Base-by-base conservation (phyloP, 148 eudicot genomes). In the Rhododendron simsii region DNA sequence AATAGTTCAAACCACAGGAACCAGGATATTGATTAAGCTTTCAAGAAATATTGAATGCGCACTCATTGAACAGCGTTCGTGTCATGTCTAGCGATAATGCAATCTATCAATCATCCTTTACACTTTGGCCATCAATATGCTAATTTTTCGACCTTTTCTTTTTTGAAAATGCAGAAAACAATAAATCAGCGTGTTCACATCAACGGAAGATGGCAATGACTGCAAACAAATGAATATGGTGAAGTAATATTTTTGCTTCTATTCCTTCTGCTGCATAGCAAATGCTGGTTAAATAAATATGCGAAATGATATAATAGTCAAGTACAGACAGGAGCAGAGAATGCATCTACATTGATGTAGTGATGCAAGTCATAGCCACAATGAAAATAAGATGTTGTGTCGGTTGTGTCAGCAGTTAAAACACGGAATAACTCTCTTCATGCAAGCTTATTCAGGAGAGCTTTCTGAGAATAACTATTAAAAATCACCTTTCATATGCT, bases 401-500 rank as follows among this genome's bases (percentile, higher is more conserved):
- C 2, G 21, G 76, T 76, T n/a, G 74, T 63, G 74, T 6, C 48
- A 45, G 75, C 59, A 75, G 44, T 74, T 73, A 11, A 80, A 39
- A 67, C 14, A 57, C 63, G 14, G 33, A 77, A 76, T 35, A 14
- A 30, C 44, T 55, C 30, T 65, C 7, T 78, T 85, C 14, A 26
- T n/a, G 13, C 33, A 65, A 65, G 33, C 73, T n/a, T 65, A 23
- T 65, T 14, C 69, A 30, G 30, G 23, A 30, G 45, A 41, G 51
- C 45, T 10, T 26, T 48, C 61, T 9, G 30, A 57, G 78, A 69
- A 55, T 53, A 14, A 20, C 3, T 59, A 59, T 59, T 50, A 33
- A 10, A 28, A 41, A 81, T 84, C 89, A 97, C 99, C 95, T 94
- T 73, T 97, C 99, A 78, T 86, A 94, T 73, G 90, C 15, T 30